Evolutionary conservation across 2,329 filamentous ascomycete species (phyloP).

Genomic region (Cordyceps cicadae): DNA sequence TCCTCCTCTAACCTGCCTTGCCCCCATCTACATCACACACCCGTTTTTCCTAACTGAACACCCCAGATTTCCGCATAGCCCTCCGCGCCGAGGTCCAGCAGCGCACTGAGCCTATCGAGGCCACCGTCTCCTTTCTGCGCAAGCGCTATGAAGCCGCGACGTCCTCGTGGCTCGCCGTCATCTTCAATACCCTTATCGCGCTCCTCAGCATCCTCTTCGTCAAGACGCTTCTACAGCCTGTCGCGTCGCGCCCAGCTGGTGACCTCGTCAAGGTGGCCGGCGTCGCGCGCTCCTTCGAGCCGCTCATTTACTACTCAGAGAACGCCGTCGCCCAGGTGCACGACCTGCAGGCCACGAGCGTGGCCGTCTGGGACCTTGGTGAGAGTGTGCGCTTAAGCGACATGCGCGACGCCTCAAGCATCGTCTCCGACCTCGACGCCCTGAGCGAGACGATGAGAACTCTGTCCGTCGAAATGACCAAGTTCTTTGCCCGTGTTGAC

Average conservation of each 20-base stretch:
- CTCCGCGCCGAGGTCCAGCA: constrained; percentile 84
- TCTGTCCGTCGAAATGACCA: constrained; percentile 75
- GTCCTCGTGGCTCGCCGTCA: constrained; percentile 59
- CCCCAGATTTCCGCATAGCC: constrained; percentile 74
- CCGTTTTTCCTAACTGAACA: not conserved
- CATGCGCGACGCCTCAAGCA: constrained; percentile 81
- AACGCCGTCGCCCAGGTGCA: constrained; percentile 78
- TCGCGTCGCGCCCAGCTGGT: constrained; percentile 33
- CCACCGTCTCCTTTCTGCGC: constrained; percentile 56
- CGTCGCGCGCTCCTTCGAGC: constrained; percentile 85
- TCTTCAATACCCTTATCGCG: constrained; percentile 52
- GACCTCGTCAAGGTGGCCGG: constrained; percentile 87
- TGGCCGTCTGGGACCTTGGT: constrained; percentile 89
- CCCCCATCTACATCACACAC: not conserved
- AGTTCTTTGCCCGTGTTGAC: constrained; percentile 89
- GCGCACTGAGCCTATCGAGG: constrained; percentile 74
- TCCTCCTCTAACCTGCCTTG: not conserved
- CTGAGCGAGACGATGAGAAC: constrained; percentile 79
- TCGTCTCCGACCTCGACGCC: constrained; percentile 77
- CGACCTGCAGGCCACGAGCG: constrained; percentile 81
- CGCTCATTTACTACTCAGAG: constrained; percentile 89
- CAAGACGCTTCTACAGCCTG: constrained; percentile 61
- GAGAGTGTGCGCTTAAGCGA: constrained; percentile 85
- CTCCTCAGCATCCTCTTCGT: constrained; percentile 58
- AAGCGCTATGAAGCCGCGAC: constrained; percentile 53